These are phyloP conservation scores for Takashimella tepidaria DNA, from an alignment of 1,284 basidiomycete species.

Conservation along the genomic window DNA sequence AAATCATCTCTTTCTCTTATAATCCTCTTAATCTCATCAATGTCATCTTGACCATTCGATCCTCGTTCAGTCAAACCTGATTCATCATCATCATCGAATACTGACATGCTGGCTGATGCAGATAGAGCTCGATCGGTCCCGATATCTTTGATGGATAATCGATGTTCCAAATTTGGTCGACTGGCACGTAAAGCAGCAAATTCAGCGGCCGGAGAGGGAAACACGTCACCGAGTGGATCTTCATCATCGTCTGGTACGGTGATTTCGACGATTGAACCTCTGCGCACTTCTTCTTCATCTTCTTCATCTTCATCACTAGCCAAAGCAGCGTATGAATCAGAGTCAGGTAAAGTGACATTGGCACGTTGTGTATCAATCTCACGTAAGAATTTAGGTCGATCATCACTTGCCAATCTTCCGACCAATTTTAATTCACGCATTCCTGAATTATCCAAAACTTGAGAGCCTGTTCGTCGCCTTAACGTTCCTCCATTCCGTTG, in stretches of 20 bases:
- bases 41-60: slow-evolving; percentile 7
- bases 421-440: slow-evolving; percentile 34
- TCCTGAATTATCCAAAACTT: slow-evolving; percentile 14
- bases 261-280: neutral
- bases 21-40: slow-evolving; percentile 12
- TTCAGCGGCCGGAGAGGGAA: slow-evolving; percentile 5
- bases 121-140: slow-evolving; percentile 14
- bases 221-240: slow-evolving; percentile 7
- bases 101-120: slow-evolving; percentile 9
- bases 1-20: slow-evolving; percentile 2
- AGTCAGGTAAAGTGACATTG: slow-evolving; percentile 6
- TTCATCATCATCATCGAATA: slow-evolving; percentile 1
- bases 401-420: slow-evolving; percentile 21
- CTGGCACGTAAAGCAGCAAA: slow-evolving; percentile 6
- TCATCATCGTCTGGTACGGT: neutral
- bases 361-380: slow-evolving; percentile 18
- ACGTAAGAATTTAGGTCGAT: slow-evolving; percentile 25
- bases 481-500: slow-evolving; percentile 12
- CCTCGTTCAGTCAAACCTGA: neutral
- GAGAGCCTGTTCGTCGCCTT: slow-evolving; percentile 8
- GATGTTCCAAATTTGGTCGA: neutral
- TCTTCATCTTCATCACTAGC: neutral
- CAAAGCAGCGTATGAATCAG: slow-evolving; percentile 3
- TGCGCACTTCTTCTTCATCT: neutral
- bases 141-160: slow-evolving; percentile 10